phyloP scores from a whole-genome alignment of 2,329 filamentous ascomycete species.

The Parascedosporium putredinis region DNA sequence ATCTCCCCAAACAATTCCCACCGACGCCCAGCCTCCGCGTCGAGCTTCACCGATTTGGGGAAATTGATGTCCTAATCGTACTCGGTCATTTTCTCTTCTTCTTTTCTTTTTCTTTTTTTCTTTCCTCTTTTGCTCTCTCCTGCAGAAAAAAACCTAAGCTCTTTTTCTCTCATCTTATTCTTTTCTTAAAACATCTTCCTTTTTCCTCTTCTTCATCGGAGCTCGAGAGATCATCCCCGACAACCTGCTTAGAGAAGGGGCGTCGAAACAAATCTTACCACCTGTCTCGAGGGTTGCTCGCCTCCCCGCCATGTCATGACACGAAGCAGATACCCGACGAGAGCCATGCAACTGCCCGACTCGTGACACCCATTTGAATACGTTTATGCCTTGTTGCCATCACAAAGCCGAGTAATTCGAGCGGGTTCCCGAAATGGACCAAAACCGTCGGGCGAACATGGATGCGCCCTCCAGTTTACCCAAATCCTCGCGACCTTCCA shows the following conservation, averaged over 20 bases:
- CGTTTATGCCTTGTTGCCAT: too few relatives aligned
- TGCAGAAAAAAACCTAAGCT: too few relatives aligned
- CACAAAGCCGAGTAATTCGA: constrained; percentile 7
- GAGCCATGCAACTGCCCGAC: constrained; percentile 7
- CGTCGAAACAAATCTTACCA: too few relatives aligned
- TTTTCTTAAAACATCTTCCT: too few relatives aligned
- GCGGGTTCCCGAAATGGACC: background rate
- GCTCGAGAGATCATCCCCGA: too few relatives aligned
- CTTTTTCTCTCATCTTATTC: too few relatives aligned
- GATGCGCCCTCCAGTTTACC: background rate
- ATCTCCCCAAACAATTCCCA: background rate
- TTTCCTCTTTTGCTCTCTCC: too few relatives aligned
- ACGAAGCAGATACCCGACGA: constrained; percentile 1
- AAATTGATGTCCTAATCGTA: too few relatives aligned
- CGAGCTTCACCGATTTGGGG: background rate
- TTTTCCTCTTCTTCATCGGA: too few relatives aligned
- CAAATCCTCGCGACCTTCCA: background rate
- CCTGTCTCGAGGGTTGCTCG: background rate
- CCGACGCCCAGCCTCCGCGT: background rate
- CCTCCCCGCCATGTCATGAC: background rate
- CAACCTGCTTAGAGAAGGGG: too few relatives aligned
- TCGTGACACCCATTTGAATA: constrained; percentile 4
- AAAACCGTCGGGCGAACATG: constrained; percentile 1
- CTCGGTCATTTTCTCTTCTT: too few relatives aligned
- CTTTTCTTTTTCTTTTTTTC: background rate